Evolutionary conservation across 2,329 filamentous ascomycete genomes (phyloP), one percentile per base, ranked within the genome.

Genomic region (Stachybotrys chlorohalonatus): DNA sequence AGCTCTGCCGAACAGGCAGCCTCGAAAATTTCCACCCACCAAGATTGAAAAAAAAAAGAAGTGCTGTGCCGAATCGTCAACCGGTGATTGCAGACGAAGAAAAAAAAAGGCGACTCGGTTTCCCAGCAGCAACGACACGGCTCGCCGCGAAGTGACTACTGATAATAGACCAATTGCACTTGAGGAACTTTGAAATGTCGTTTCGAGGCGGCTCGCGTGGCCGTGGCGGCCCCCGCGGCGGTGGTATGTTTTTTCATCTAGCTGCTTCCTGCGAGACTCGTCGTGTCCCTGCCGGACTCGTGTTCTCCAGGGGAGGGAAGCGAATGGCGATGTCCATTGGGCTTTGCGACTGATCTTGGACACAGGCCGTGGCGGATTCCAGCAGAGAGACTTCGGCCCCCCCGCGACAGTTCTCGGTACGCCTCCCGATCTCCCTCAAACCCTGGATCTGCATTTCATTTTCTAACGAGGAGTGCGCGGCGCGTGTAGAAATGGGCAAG

Each of bases 401-500:
- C 70, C 70, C 53, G 69, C 68, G 45, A 61, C 64, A 52, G 67
- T 72, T 50, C 64, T 72, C 52, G 70, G 69, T 70, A 68, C 46
- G 67, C 39, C 17, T 11, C 11, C 42, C n/a, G n/a, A 8, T 3
- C 11, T 9, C 32, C 30, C 36, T 6, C 17, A n/a, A 31, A 24
- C 24, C 39, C 46, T 17, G 42, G n/a, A 36, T 3, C 49, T 7
- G 9, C 15, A 39, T 8, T 6, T 50, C 17, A 16, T 31, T 16
- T 32, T 47, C 59, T 59, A 57, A 62, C 56, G 6, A n/a, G n/a
- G 16, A 8, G 6, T 45, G n/a, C 32, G 46, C 46, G 16, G 24
- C 24, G 24, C 24, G 24, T 24, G 13, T 31, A 65, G 94, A 96
- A 77, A 90, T 99, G 87, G 94, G 94, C 73, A 84, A 83, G 61